Base-by-base conservation (phyloP, 805 yeast species). In the Grigorovia yakushimaensis region DNA sequence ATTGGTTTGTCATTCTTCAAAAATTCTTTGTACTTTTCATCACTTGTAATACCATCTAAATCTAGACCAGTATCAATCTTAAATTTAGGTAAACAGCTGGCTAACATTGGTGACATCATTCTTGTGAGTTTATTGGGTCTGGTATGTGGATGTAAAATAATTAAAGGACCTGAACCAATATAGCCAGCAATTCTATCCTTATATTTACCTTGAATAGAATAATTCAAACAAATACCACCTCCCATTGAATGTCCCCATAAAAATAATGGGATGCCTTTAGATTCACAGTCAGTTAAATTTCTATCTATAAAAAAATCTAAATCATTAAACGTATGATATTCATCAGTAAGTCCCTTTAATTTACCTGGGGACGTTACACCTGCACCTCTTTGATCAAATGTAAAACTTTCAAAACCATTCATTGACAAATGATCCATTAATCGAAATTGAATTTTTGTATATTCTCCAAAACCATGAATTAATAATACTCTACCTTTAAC, bases 171-270 rank as follows among this genome's bases (percentile, higher is more conserved):
- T 33, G 74, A 66, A 0, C 70, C 73, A 38, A 73, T 63, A 41
- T 76, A 71, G 0, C 77, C 78, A 33, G 68, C 64, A 22, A 84
- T 49, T 18, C 70, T 54, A 23, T 73, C 70, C 41, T 65, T 70
- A 56, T 72, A 65, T 49, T 68, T 73, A 2, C 89, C 89, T 30
- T 60, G 58, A 36, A 77, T 70, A 3, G 77, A 79, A 59, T 84
- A 84, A 61, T 80, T 81, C 48, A 84, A 65, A 0, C 68, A 69
- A 44, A 84, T 78, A 0, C 83, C 89, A 19, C 91, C 91, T 44
- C 95, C 95, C 89, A 85, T 83, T 9, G 88, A 83, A 53, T 81
- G 87, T 1, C 91, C 88, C 57, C 75, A 68, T 42, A 85, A 57
- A 54, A 69, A 73, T 30, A 83, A 54, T 36, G 59, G 60, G 5